Evolutionary conservation across 306 rosid species (phyloP).

Genomic region (Hippophae gyantsensis): DNA sequence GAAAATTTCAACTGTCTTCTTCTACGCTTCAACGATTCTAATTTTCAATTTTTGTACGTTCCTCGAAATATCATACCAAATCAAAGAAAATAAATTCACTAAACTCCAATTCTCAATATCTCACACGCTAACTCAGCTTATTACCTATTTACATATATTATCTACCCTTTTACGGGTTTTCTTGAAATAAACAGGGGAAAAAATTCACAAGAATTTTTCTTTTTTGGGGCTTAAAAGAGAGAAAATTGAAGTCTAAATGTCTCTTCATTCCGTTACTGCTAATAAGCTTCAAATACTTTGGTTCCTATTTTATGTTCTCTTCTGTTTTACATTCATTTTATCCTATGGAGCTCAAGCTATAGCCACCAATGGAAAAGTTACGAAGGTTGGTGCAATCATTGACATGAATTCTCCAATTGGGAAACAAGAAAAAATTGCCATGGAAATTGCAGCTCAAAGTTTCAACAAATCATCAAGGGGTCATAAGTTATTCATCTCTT

Average conservation of each 20-base stretch:
- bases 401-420: slow-evolving; percentile 33
- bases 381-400: slow-evolving; percentile 33
- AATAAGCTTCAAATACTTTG: slow-evolving; percentile 6
- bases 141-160: no score
- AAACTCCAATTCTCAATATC: no score
- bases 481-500: slow-evolving; percentile 11
- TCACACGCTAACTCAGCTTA: no score
- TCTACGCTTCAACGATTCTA: no score
- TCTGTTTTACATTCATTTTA: not conserved
- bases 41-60: no score
- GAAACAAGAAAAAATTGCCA: slow-evolving; percentile 34
- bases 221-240: no score
- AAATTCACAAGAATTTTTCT: no score
- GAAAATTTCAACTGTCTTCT: no score
- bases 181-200: no score
- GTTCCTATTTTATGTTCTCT: slow-evolving; percentile 1
- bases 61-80: no score
- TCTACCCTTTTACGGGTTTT: no score
- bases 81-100: no score
- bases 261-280: not conserved
- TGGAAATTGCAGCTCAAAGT: slow-evolving; percentile 36
- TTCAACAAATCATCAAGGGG: slow-evolving; percentile 18
- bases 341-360: slow-evolving; percentile 17
- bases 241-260: not conserved
- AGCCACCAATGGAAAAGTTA: slow-evolving; percentile 4